Base-by-base conservation (phyloP, 2,329 filamentous ascomycete genomes). In the Epichloe scottii region DNA sequence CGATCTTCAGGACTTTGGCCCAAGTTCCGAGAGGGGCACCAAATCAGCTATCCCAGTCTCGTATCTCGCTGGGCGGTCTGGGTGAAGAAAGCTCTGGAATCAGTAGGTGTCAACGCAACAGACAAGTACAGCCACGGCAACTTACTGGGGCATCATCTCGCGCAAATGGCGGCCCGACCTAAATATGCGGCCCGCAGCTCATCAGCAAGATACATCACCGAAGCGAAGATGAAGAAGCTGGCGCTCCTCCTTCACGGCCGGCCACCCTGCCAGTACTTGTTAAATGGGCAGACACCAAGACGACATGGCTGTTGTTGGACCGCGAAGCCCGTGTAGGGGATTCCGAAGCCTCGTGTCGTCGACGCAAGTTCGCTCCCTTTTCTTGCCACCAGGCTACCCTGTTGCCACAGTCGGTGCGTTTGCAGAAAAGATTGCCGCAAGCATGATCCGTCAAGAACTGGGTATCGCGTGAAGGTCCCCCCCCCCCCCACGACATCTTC, bases 251-350 rank as follows among this genome's bases (percentile, higher is more conserved):
- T 60, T 57, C 53, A 59, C 56, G 3, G 53, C 62, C 23, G 49
- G 58, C 42, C 59, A 62, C 44, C 56, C 60, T 7, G 54, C 55
- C 17, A 58, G 59, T 12, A 66, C 65, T 3, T 64, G 61, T 49
- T 57, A 58, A 3, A 68, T 67, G 58, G 66, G 66, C 7, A 65
- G 56, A 43, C 46, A 44, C 1, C 67, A 66, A 10, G 77, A 84
- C 57, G 63, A 68, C 2, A 72, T 71, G 58, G 78, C 77, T 2
- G 78, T 82, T 2, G 59, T 84, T 84, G 46, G 77, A 84, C 61
- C 68, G 65, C 0, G 68, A 74, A 52, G 80, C 82, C 59, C 66
- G 72, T 7, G 79, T 84, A 1, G 66, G 73, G n/a, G 76, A 77
- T 2, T 73, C 80, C 0, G 59, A 67, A 3, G 0, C 61, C 84